A percentile compares a stretch with the other conserved stretches of the same genome.
Evolutionary conservation across 1,284 basidiomycete species (phyloP).

Genomic region (Cryptococcus neoformans): DNA sequence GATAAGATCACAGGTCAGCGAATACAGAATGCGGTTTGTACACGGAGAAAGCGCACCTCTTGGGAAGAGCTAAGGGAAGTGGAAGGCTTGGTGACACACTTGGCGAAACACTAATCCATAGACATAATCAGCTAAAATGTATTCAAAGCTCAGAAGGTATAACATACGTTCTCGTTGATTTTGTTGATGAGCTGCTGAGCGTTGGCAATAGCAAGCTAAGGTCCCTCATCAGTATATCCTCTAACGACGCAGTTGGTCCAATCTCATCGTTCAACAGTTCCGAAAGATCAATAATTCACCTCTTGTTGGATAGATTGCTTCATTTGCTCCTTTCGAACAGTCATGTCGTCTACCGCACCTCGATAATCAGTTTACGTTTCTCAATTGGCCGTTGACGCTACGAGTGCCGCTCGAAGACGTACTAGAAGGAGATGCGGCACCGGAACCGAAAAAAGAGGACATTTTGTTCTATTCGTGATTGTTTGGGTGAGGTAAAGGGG

Average conservation of each 20-base stretch:
- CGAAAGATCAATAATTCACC: slow-evolving; percentile 8
- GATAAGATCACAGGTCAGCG: neutral
- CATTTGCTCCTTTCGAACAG: slow-evolving; percentile 48
- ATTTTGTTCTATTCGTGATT: slow-evolving; percentile 2
- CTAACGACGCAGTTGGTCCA: neutral
- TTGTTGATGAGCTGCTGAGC: slow-evolving; percentile 51
- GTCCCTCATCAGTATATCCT: neutral
- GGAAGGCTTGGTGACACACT: slow-evolving; percentile 44
- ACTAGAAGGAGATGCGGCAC: neutral
- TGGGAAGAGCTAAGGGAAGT: slow-evolving; percentile 41
- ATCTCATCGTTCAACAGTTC: neutral
- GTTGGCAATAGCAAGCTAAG: slow-evolving; percentile 45
- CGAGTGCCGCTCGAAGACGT: neutral
- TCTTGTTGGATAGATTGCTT: slow-evolving; percentile 49
- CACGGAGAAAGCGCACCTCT: slow-evolving; percentile 29
- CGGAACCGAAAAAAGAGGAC: slow-evolving; percentile 25
- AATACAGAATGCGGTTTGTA: neutral
- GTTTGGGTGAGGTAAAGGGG: neutral
- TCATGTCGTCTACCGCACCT: slow-evolving; percentile 31
- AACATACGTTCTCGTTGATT: slow-evolving; percentile 50
- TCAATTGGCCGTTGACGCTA: neutral
- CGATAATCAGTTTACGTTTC: neutral
- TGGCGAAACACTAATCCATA: slow-evolving; percentile 44
- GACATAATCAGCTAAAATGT: neutral
- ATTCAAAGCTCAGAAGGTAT: neutral